Evolutionary conservation across 1,139 yeast species (phyloP).

Genomic region (Oligophagozyma castellii): DNA sequence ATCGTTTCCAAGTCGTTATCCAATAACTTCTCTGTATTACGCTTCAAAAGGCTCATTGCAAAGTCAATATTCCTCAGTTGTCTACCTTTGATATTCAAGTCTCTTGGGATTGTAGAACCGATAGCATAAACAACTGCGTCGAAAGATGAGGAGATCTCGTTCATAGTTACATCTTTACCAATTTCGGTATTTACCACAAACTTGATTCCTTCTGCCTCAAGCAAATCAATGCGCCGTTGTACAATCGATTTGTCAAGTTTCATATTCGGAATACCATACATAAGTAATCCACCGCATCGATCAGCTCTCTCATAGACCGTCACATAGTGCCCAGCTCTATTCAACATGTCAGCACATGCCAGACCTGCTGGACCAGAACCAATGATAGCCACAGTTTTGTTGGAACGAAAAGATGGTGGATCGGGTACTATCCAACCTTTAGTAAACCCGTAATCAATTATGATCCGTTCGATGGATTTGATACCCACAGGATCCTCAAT

Average conservation of each 20-base stretch:
- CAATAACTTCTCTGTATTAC: slow-evolving; percentile 81
- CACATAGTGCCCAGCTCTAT: slow-evolving; percentile 87
- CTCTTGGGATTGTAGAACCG: slow-evolving; percentile 95
- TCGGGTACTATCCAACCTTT: slow-evolving; percentile 91
- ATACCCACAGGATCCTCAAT: slow-evolving; percentile 94
- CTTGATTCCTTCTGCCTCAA: slow-evolving; percentile 81
- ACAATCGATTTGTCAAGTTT: slow-evolving; percentile 88
- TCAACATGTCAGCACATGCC: slow-evolving; percentile 92
- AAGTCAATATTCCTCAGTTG: slow-evolving; percentile 77
- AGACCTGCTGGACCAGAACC: slow-evolving; percentile 98
- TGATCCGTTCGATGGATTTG: slow-evolving; percentile 90
- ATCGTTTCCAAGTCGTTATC: slow-evolving; percentile 72
- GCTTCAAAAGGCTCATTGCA: slow-evolving; percentile 85
- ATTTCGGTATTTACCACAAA: slow-evolving; percentile 66
- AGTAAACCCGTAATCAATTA: slow-evolving; percentile 90
- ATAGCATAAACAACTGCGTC: slow-evolving; percentile 91
- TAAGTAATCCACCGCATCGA: slow-evolving; percentile 90
- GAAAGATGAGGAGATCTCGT: slow-evolving; percentile 44
- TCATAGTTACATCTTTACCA: slow-evolving; percentile 69
- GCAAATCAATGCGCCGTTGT: slow-evolving; percentile 80
- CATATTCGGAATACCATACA: slow-evolving; percentile 99
- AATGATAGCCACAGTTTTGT: slow-evolving; percentile 70
- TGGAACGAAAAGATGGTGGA: slow-evolving; percentile 71
- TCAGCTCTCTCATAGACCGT: slow-evolving; percentile 90
- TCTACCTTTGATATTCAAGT: slow-evolving; percentile 87